phyloP scores from a whole-genome alignment of 306 rosid genomes.

The Castanea sativa region DNA sequence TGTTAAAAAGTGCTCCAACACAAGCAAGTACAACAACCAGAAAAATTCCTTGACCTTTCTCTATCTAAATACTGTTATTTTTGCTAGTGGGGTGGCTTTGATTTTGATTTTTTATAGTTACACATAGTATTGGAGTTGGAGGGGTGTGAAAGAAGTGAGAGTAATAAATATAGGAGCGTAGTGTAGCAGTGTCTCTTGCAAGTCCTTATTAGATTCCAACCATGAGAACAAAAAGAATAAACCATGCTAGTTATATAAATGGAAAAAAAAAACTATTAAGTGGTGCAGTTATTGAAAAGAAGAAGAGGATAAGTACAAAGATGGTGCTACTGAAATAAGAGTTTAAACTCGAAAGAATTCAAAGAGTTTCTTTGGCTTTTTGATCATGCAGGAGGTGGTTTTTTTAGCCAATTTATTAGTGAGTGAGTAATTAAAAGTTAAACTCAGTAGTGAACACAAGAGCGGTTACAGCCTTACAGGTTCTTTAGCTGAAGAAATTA shows the following conservation, averaged over 20 bases:
- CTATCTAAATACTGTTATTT: neutral
- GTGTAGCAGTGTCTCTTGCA: neutral
- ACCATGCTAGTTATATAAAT: neutral
- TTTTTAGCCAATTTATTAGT: neutral
- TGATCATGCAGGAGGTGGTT: slow-evolving; percentile 27
- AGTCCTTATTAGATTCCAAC: slow-evolving; percentile 6
- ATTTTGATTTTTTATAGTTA: slow-evolving; percentile 14
- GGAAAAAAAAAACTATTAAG: neutral
- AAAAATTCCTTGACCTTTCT: neutral
- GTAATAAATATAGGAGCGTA: slow-evolving; percentile 60
- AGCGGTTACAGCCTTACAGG: slow-evolving; percentile 46
- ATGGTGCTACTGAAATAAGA: neutral
- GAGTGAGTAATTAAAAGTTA: slow-evolving; percentile 6
- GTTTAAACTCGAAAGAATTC: slow-evolving; percentile 30
- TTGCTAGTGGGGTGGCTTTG: slow-evolving; percentile 14
- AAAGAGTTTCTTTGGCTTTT: slow-evolving; percentile 29
- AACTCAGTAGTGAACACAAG: slow-evolving; percentile 17
- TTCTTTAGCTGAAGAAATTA: slow-evolving; percentile 14
- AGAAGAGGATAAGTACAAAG: slow-evolving; percentile 11
- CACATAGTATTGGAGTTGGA: slow-evolving; percentile 37
- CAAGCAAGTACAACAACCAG: slow-evolving; percentile 8
- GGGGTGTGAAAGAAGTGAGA: slow-evolving; percentile 45
- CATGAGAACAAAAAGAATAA: slow-evolving; percentile 15
- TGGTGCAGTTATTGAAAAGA: neutral
- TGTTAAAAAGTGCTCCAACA: neutral